phyloP scores from a whole-genome alignment of 225 moss, liverwort and hornwort species.

The Lunularia cruciata region DNA sequence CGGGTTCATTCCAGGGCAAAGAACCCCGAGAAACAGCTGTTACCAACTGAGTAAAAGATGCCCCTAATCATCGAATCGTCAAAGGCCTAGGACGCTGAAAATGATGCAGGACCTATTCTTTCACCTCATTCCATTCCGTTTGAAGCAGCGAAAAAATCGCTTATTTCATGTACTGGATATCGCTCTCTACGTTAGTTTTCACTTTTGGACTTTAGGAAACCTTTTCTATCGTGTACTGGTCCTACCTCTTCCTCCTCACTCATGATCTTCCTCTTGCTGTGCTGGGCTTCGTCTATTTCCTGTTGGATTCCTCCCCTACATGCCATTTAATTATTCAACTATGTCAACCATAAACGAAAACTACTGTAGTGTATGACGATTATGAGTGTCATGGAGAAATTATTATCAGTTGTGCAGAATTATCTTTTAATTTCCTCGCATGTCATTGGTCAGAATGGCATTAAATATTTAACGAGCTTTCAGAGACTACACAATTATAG shows the following conservation, averaged over 20 bases:
- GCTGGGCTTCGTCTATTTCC: neutral
- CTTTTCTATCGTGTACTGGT: neutral
- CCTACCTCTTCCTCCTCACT: neutral
- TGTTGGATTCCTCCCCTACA: too few species aligned
- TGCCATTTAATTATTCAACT: too few species aligned
- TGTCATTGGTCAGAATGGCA: too few species aligned
- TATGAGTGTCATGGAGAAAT: too few species aligned
- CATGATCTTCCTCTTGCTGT: neutral
- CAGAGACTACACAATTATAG: too few species aligned
- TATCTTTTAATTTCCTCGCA: too few species aligned
- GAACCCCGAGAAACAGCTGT: neutral
- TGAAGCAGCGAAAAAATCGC: neutral
- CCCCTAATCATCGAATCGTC: neutral
- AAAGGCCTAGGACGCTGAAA: neutral
- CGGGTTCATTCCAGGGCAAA: too few species aligned
- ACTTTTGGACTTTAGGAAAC: neutral
- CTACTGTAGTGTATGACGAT: too few species aligned
- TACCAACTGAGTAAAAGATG: neutral
- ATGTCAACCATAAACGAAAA: too few species aligned
- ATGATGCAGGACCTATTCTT: neutral
- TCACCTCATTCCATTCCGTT: neutral
- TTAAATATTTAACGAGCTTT: too few species aligned
- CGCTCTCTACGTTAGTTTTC: neutral
- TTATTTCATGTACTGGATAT: neutral
- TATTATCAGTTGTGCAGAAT: too few species aligned